Conservation (phyloP, 2,329 filamentous ascomycete genomes). For the Thermoascus crustaceus region DNA sequence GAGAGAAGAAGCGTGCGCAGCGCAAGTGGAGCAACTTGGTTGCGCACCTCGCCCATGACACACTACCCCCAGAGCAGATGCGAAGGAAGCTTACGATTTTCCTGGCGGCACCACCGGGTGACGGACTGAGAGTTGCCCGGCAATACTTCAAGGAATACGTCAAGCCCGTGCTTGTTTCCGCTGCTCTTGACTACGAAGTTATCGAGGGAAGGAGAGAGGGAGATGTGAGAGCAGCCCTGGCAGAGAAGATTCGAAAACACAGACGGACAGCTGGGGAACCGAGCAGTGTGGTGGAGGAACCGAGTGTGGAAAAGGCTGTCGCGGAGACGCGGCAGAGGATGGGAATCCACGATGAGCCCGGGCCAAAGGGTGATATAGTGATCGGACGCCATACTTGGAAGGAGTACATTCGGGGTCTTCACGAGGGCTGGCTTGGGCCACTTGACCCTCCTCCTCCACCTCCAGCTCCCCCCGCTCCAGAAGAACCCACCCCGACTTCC, state of each 20-base stretch:
- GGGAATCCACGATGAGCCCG: constrained; percentile 63
- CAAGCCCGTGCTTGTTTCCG: constrained; percentile 83
- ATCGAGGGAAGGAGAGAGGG: constrained; percentile 86
- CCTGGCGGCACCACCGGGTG: constrained; percentile 75
- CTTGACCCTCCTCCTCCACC: constrained; percentile 44
- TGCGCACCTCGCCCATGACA: constrained; percentile 71
- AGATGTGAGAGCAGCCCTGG: constrained; percentile 79
- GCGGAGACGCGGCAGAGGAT: constrained; percentile 56
- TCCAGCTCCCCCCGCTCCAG: constrained; percentile 13
- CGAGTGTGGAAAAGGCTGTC: constrained; percentile 53
- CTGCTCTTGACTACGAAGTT: constrained; percentile 91
- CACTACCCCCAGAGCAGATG: constrained; percentile 62
- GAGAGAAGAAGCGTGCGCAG: constrained; percentile 77
- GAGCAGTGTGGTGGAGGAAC: constrained; percentile 32
- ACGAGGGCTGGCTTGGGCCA: constrained; percentile 94
- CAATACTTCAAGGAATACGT: constrained; percentile 95
- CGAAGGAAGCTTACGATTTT: constrained; percentile 81
- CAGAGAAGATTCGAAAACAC: constrained; percentile 68
- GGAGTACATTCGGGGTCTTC: constrained; percentile 85
- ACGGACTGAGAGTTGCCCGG: constrained; percentile 74
- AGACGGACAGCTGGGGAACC: constrained; percentile 55
- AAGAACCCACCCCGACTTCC: constrained; percentile 10
- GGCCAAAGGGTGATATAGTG: constrained; percentile 73
- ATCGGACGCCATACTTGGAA: constrained; percentile 94
- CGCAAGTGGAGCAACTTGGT: constrained; percentile 81